Evolutionary conservation across 2,329 filamentous ascomycete genomes (phyloP).

Genomic region (Diatrype stigma): DNA sequence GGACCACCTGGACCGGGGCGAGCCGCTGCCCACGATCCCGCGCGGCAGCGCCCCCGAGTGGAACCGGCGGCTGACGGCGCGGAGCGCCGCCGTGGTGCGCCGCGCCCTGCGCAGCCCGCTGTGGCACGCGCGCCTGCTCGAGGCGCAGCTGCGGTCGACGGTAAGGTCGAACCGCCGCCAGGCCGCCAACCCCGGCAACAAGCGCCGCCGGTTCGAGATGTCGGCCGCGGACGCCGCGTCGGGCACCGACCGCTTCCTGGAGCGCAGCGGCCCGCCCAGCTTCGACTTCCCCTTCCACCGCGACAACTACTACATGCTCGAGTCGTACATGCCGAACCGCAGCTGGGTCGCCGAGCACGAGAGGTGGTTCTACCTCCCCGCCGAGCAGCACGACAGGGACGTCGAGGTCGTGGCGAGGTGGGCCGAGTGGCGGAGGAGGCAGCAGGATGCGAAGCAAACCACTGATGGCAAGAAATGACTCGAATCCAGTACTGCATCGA

Average conservation of each 20-base stretch:
- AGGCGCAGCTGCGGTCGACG: conserved; percentile 44
- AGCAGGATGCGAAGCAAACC: background rate
- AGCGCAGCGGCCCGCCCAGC: conserved; percentile 45
- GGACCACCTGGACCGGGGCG: conserved; percentile 41
- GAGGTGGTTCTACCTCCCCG: conserved; percentile 46
- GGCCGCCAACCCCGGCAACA: conserved; percentile 44
- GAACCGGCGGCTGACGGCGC: conserved; percentile 42
- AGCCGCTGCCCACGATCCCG: conserved; percentile 48
- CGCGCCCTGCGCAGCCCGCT: conserved; percentile 43
- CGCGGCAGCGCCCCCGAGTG: conserved; percentile 44
- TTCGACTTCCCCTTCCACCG: conserved; percentile 50
- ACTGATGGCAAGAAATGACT: background rate
- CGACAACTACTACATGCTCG: conserved; percentile 56
- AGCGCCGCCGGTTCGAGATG: conserved; percentile 41
- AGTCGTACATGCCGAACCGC: conserved; percentile 53
- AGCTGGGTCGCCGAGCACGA: conserved; percentile 44
- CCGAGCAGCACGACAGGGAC: conserved; percentile 35
- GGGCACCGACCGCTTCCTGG: conserved; percentile 48
- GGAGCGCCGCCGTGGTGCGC: conserved; percentile 39
- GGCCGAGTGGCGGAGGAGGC: conserved; percentile 13
- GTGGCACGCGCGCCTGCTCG: conserved; percentile 45
- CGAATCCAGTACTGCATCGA: background rate
- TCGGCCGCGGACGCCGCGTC: conserved; percentile 38
- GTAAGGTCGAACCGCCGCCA: conserved; percentile 42
- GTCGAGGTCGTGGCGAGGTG: conserved; percentile 27